Conservation (phyloP, 345 rosid species). For the Boechera divaricarpa region DNA sequence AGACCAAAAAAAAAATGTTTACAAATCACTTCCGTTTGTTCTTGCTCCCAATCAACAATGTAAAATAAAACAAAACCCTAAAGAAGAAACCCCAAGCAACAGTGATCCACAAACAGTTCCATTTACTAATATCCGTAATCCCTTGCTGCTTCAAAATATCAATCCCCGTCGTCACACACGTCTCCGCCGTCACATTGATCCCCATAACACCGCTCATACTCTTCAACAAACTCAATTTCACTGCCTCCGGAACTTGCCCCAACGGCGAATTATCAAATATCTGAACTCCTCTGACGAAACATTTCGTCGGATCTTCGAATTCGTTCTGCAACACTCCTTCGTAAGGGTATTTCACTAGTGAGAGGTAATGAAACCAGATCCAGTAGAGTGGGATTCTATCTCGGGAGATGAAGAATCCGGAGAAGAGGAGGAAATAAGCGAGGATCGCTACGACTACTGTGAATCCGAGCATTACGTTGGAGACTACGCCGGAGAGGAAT, state of each 20-base stretch:
- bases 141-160: slow-evolving; percentile 74
- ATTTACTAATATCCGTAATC: slow-evolving; percentile 70
- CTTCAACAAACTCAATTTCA: slow-evolving; percentile 62
- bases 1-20: not conserved
- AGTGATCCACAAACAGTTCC: slow-evolving; percentile 90
- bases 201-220: slow-evolving; percentile 71
- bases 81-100: slow-evolving; percentile 96
- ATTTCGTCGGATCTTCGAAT: slow-evolving; percentile 61
- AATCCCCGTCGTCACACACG: slow-evolving; percentile 77
- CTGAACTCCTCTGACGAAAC: slow-evolving; percentile 82
- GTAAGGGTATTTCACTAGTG: slow-evolving; percentile 84
- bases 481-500: slow-evolving; percentile 84
- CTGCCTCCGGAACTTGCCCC: slow-evolving; percentile 45
- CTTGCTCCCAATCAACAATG: slow-evolving; percentile 81
- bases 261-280: slow-evolving; percentile 85
- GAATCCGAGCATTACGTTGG: slow-evolving; percentile 87
- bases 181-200: slow-evolving; percentile 59
- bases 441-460: slow-evolving; percentile 79
- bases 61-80: slow-evolving; percentile 78
- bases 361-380: slow-evolving; percentile 93
- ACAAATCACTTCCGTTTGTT: slow-evolving; percentile 72
- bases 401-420: slow-evolving; percentile 89
- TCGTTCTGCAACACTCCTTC: slow-evolving; percentile 74
- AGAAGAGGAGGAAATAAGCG: slow-evolving; percentile 87
- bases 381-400: slow-evolving; percentile 79